Evolutionary conservation across 768 basidiomycete genomes (phyloP).

Genomic region (Rhodotorula diobovata): DNA sequence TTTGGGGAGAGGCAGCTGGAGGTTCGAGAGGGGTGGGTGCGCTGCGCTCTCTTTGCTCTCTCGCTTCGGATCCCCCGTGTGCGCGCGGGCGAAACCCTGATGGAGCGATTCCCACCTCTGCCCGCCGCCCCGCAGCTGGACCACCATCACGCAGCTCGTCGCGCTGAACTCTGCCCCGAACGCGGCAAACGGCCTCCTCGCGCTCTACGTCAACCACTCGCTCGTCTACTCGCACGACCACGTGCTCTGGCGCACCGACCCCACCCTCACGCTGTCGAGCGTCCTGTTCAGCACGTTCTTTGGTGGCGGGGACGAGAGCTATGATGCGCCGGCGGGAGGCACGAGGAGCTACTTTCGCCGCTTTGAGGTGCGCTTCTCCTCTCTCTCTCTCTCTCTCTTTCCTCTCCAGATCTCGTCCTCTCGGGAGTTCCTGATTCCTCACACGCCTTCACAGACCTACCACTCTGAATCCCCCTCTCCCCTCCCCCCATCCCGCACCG

Average conservation of each 20-base stretch:
- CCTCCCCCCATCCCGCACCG: not conserved
- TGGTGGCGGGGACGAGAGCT: slow-evolving; percentile 6
- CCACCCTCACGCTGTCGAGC: slow-evolving; percentile 11
- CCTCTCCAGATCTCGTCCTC: too few species aligned
- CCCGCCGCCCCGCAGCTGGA: slow-evolving; percentile 13
- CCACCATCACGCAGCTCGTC: slow-evolving; percentile 28
- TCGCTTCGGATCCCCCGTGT: too few species aligned
- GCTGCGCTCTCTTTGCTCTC: not conserved
- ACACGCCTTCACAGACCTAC: too few species aligned
- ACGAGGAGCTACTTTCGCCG: not conserved
- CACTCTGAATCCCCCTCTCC: too few species aligned
- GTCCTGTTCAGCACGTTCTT: slow-evolving; percentile 37
- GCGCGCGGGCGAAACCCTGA: too few species aligned
- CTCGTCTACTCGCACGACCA: slow-evolving; percentile 22
- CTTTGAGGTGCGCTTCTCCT: slow-evolving; percentile 9
- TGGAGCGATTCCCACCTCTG: too few species aligned
- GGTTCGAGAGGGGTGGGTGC: slow-evolving; percentile 42
- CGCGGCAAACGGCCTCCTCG: slow-evolving; percentile 26
- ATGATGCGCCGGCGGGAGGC: not conserved
- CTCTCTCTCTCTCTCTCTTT: not conserved
- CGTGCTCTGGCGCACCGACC: slow-evolving; percentile 1
- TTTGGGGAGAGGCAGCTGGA: slow-evolving; percentile 45
- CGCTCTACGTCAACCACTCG: slow-evolving; percentile 16
- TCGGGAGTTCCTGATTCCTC: too few species aligned
- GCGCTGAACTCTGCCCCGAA: slow-evolving; percentile 26